Conservation (phyloP, 805 yeast genomes). For the Kluyveromyces dobzhanskii region DNA sequence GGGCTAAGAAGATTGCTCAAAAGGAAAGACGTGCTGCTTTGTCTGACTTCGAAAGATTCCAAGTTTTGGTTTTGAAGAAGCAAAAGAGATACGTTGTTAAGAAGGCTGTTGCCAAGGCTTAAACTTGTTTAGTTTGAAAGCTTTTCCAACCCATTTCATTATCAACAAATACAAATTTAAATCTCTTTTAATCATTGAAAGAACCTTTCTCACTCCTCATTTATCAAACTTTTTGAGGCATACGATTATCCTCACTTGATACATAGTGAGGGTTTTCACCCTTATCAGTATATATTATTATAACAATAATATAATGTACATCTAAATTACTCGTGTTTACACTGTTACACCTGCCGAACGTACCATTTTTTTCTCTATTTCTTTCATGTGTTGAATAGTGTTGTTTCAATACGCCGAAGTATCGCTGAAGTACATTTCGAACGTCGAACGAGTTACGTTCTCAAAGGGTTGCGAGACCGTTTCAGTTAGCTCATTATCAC, state of each 20-base stretch:
- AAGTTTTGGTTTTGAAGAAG: constrained; percentile 94
- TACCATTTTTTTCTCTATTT: too few relatives aligned
- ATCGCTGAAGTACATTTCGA: too few relatives aligned
- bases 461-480: too few relatives aligned
- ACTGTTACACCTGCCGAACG: background rate
- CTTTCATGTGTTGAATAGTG: too few relatives aligned
- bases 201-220: background rate
- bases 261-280: background rate
- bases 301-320: constrained; percentile 12
- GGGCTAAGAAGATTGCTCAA: constrained; percentile 98
- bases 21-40: constrained; percentile 88
- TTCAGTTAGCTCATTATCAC: too few relatives aligned
- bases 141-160: too few relatives aligned
- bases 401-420: too few relatives aligned
- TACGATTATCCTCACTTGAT: background rate
- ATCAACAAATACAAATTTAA: too few relatives aligned
- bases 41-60: constrained; percentile 99
- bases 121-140: constrained; percentile 25
- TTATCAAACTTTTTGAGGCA: background rate
- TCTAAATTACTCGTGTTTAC: constrained; percentile 8
- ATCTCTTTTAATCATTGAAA: constrained; percentile 2
- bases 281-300: constrained; percentile 9
- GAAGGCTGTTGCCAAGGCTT: constrained; percentile 96
- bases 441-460: too few relatives aligned
- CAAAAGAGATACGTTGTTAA: constrained; percentile 92